Evolutionary conservation across 2,329 filamentous ascomycete genomes (phyloP).

Genomic region (Leptographium lundbergii): DNA sequence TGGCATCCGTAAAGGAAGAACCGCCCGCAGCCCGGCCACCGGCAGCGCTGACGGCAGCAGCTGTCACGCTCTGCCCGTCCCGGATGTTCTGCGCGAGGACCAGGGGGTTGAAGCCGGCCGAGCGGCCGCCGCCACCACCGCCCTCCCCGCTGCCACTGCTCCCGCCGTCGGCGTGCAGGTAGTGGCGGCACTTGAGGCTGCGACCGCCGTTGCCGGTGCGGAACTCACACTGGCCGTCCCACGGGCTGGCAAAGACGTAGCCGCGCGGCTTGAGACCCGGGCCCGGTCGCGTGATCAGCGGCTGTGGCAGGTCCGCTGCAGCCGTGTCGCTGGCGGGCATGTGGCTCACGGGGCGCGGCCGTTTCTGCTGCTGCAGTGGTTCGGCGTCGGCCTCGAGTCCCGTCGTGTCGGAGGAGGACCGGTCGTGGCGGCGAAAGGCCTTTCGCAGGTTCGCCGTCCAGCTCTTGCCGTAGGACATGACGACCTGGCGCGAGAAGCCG

Average conservation of each 20-base stretch:
- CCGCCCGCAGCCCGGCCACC: conserved; percentile 13
- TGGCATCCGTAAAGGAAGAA: conserved; percentile 15
- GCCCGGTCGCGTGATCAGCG: conserved; percentile 27
- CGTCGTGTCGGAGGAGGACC: neutral
- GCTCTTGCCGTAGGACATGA: conserved; percentile 43
- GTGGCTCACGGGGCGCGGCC: neutral
- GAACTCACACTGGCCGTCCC: conserved; percentile 82
- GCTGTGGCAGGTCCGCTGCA: neutral
- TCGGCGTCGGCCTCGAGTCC: conserved; percentile 8
- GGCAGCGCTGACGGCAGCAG: conserved; percentile 7
- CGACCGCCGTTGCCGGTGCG: conserved; percentile 64
- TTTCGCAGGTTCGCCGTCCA: conserved; percentile 33
- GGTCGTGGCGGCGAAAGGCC: conserved; percentile 23
- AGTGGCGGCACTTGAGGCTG: conserved; percentile 61
- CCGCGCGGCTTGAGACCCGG: conserved; percentile 43
- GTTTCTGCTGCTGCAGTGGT: neutral
- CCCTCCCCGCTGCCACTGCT: neutral
- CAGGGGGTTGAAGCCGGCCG: conserved; percentile 29
- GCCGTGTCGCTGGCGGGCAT: neutral
- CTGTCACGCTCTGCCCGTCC: conserved; percentile 16
- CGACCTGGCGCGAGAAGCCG: conserved; percentile 38
- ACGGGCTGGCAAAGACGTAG: conserved; percentile 74
- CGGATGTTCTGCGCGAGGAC: conserved; percentile 22
- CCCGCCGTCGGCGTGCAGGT: conserved; percentile 29
- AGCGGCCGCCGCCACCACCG: conserved; percentile 10